These are phyloP conservation scores for Pleurotus cornucopiae DNA, from an alignment of 768 basidiomycete species.

Conservation along the genomic window DNA sequence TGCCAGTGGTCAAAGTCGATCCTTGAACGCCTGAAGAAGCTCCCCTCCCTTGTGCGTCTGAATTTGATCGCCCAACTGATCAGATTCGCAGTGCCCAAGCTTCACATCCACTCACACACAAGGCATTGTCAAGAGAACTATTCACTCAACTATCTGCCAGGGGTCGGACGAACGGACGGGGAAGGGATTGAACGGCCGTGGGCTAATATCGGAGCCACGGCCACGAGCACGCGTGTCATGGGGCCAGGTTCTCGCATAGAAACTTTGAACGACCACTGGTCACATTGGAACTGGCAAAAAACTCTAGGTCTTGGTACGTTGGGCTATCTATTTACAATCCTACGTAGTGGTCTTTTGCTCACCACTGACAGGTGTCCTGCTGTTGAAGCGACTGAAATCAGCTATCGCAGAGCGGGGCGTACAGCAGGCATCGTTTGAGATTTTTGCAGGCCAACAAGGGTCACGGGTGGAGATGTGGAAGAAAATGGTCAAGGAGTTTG, in stretches of 20 bases:
- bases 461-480: background rate
- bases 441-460: background rate
- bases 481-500: background rate
- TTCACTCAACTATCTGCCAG: slow-evolving; percentile 13
- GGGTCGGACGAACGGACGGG: slow-evolving; percentile 26
- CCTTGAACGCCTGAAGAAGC: background rate
- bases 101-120: slow-evolving; percentile 13
- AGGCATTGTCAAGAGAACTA: slow-evolving; percentile 11
- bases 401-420: background rate
- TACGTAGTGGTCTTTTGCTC: background rate
- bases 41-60: slow-evolving; percentile 5
- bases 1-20: slow-evolving; percentile 18
- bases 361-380: background rate
- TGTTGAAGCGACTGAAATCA: background rate
- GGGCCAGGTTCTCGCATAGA: slow-evolving; percentile 16
- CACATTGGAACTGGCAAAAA: slow-evolving; percentile 23
- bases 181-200: slow-evolving; percentile 22
- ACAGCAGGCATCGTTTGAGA: background rate
- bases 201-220: background rate
- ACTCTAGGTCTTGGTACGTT: slow-evolving; percentile 16
- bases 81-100: slow-evolving; percentile 10
- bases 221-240: slow-evolving; percentile 27
- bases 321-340: background rate
- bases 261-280: slow-evolving; percentile 20
- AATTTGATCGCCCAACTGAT: background rate